Conservation (phyloP, 768 basidiomycete genomes). For the Peribolospora kevripleyi region DNA sequence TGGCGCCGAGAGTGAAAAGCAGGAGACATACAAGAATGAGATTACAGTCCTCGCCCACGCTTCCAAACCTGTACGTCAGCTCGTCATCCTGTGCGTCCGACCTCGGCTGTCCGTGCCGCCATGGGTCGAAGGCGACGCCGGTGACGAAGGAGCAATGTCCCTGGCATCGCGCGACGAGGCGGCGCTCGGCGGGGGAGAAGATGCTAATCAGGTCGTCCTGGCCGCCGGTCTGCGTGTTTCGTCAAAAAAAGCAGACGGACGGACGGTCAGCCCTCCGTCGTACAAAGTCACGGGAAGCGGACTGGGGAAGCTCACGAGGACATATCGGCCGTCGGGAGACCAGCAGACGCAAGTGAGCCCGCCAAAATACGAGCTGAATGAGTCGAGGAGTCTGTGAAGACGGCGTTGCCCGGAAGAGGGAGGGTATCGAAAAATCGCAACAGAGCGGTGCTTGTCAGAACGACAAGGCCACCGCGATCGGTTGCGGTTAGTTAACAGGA, state of each 20-base stretch:
- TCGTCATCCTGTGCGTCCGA: conserved; percentile 24
- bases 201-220: conserved; percentile 92
- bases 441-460: not conserved
- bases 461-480: not conserved
- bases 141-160: conserved; percentile 91
- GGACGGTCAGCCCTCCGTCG: not conserved
- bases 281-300: not conserved
- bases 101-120: conserved; percentile 30
- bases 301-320: conserved; percentile 32
- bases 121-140: conserved; percentile 67
- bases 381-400: conserved; percentile 55
- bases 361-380: conserved; percentile 86
- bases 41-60: conserved; percentile 92
- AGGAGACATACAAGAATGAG: conserved; percentile 26
- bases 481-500: not conserved
- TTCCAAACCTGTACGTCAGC: conserved; percentile 77
- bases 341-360: conserved; percentile 70
- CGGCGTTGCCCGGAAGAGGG: too few relatives aligned
- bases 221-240: conserved; percentile 47
- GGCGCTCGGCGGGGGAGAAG: conserved; percentile 79
- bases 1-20: too few relatives aligned
- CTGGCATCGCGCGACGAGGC: conserved; percentile 83
- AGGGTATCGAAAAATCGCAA: not conserved
- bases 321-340: conserved; percentile 87
- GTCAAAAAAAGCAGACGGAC: not conserved